Base-by-base conservation (phyloP, 2,329 filamentous ascomycete genomes). In the Cercospora sesami region DNA sequence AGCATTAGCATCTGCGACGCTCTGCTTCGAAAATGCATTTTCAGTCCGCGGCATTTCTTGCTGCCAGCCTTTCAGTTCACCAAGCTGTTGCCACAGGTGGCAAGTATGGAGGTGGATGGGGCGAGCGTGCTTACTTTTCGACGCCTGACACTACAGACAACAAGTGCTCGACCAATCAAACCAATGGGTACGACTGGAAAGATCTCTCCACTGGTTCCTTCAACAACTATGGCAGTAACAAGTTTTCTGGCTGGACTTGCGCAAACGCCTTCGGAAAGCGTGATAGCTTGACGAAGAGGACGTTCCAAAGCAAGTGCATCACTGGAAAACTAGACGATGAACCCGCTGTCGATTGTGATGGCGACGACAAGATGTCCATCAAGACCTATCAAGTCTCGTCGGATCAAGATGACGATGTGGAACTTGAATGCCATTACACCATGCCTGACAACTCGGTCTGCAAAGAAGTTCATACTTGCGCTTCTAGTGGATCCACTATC, bases 391-490 rank as follows among this genome's bases (percentile, higher is more conserved):
- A 94, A 71, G 83, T 97, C 73, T 88, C 87, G 57, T 85, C 89
- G 71, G 89, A 92, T 77, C 89, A 90, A 76, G 90, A 94, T 80
- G 89, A 87, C 73, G 89, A 94, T 71, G 51, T 64, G 30, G 62
- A 82, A 26, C 67, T 98, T 64, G 89, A 94, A 80, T 93, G 97
- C 83, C 86, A 92, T 83, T 97, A 94, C 82, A 86, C 84, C 75
- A 96, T 97, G 93, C 86, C 88, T 2, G 92, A 94, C 78, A 91
- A 91, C 74, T 89, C 87, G 14, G 87, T 80, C 68, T 98, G 94
- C 89, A 94, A 91, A 83, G 91, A 96, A 75, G 88, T 87, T 70
- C 83, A 86, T 72, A 77, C 84, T 63, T 96, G 92, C 86, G 87
- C 84, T 71, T 83, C 85, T 65, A 82, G 85, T 16, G 92, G 92